Percentiles rank a stretch among this genome's conserved stretches.
Conservation (phyloP, 495 filamentous ascomycete species). For the Penicillium pulvis region DNA sequence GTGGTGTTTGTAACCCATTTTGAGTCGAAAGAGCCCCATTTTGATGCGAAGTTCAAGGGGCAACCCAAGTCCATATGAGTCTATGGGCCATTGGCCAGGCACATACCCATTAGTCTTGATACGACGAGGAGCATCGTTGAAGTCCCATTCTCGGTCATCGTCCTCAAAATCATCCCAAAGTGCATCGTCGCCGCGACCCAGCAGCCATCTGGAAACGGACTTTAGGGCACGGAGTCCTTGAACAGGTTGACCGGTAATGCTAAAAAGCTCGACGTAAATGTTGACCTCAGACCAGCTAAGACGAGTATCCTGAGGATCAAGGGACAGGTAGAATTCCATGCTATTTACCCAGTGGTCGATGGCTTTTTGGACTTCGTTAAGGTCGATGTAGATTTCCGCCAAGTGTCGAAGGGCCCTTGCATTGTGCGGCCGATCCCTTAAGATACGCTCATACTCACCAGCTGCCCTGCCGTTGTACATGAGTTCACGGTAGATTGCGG, state of each 20-base stretch:
- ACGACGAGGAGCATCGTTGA: constrained; percentile 66
- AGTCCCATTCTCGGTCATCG: constrained; percentile 94
- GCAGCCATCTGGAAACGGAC: constrained; percentile 73
- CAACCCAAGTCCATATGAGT: constrained; percentile 72
- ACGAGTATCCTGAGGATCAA: constrained; percentile 48
- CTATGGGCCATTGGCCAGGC: constrained; percentile 53
- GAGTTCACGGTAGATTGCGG: constrained; percentile 59
- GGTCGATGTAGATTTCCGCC: constrained; percentile 65
- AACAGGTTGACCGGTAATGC: constrained; percentile 58
- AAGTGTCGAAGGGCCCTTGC: constrained; percentile 61
- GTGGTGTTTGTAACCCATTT: constrained; percentile 57
- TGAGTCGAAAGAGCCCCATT: constrained; percentile 78
- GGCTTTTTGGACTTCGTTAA: constrained; percentile 56
- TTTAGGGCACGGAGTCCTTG: constrained; percentile 70
- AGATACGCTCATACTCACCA: constrained; percentile 62
- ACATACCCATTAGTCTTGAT: constrained; percentile 57
- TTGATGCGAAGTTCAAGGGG: constrained; percentile 86
- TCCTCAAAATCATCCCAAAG: constrained; percentile 77
- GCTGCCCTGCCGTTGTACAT: constrained; percentile 59
- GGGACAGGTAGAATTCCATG: constrained; percentile 55
- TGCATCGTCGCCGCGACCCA: constrained; percentile 70
- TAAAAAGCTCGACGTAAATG: constrained; percentile 79
- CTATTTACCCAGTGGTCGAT: constrained; percentile 61
- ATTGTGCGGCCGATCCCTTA: constrained; percentile 61
- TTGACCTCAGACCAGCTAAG: constrained; percentile 85